phyloP scores from a whole-genome alignment of 192 early-diverging fungal species.

The Coemansia sp. region DNA sequence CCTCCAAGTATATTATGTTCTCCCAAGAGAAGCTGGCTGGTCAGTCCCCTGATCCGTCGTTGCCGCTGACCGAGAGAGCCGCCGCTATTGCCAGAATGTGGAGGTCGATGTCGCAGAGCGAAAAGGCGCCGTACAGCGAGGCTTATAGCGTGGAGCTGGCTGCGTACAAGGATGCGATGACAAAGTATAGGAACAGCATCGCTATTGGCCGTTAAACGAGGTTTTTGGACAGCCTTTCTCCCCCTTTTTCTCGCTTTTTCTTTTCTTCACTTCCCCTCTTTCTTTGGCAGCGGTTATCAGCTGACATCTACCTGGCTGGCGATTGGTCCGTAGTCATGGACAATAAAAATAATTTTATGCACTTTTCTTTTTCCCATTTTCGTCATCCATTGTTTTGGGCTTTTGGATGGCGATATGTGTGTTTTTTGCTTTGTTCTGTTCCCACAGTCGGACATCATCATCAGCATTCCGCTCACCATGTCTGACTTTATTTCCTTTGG shows the following conservation, averaged over 20 bases:
- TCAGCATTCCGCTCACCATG: too few species aligned
- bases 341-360: neutral
- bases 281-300: neutral
- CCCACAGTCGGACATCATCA: neutral
- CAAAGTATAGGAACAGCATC: conserved; percentile 26
- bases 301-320: neutral
- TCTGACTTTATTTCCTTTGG: neutral
- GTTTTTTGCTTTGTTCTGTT: neutral
- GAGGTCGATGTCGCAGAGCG: conserved; percentile 28
- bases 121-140: conserved; percentile 32
- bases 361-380: neutral
- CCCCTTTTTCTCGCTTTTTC: neutral
- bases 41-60: too few species aligned
- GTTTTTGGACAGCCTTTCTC: neutral
- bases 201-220: neutral
- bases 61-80: too few species aligned
- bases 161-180: conserved; percentile 25
- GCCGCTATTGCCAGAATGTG: conserved; percentile 14
- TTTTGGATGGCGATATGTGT: too few species aligned
- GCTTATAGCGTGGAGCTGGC: conserved; percentile 8
- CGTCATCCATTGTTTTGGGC: too few species aligned
- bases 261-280: neutral
- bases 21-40: neutral
- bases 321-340: neutral
- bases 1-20: conserved; percentile 17